Conservation (phyloP, 495 filamentous ascomycete genomes). For the Daldinia concentrica region DNA sequence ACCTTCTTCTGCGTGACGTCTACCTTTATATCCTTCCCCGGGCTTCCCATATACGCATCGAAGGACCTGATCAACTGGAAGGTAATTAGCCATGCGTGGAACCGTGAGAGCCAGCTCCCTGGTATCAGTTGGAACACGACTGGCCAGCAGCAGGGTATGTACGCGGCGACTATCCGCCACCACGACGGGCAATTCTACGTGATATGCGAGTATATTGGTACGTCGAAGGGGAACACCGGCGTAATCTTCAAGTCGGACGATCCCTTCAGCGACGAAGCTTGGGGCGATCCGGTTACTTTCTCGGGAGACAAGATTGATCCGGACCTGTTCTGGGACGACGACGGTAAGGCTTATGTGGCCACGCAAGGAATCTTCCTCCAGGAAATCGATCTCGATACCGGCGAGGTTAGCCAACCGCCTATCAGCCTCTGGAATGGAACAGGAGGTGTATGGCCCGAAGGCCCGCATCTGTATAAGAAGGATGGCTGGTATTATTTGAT, state of each 20-base stretch:
- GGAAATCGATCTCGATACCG: conserved; percentile 58
- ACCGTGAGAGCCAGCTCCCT: conserved; percentile 43
- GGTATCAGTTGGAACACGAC: conserved; percentile 41
- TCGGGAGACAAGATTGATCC: conserved; percentile 51
- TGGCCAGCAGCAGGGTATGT: conserved; percentile 48
- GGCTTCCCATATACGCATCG: conserved; percentile 49
- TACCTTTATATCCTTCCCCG: conserved; percentile 51
- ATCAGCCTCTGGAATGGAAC: conserved; percentile 64
- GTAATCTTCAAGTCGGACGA: conserved; percentile 48
- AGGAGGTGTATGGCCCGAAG: conserved; percentile 64
- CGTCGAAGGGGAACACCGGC: conserved; percentile 29
- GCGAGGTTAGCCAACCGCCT: conserved; percentile 47
- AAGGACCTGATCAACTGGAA: conserved; percentile 51
- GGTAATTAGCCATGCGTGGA: conserved; percentile 44
- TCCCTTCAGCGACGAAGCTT: conserved; percentile 45
- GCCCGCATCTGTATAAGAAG: conserved; percentile 70
- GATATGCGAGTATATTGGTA: conserved; percentile 51
- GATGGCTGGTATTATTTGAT: conserved; percentile 74
- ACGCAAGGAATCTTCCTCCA: conserved; percentile 50
- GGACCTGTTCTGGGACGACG: conserved; percentile 58
- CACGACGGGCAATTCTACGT: conserved; percentile 53
- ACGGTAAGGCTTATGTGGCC: conserved; percentile 55
- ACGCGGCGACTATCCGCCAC: conserved; percentile 48
- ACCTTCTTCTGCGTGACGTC: conserved; percentile 52
- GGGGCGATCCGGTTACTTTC: conserved; percentile 55